Conservation (phyloP, 2,329 filamentous ascomycete species). For the Cryphonectria naterciae region DNA sequence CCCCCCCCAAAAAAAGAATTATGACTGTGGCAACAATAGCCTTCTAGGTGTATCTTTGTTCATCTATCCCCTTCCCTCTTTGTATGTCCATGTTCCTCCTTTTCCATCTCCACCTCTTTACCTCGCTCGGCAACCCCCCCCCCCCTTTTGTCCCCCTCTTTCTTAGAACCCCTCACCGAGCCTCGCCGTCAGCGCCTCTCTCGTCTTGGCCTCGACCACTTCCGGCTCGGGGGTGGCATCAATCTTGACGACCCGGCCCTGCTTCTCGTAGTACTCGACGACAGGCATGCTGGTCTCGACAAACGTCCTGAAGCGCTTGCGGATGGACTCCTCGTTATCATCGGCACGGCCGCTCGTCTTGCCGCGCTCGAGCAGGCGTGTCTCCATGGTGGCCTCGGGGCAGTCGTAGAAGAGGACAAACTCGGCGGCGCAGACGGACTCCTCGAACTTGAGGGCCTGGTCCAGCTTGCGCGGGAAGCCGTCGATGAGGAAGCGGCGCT, state of each 20-base stretch:
- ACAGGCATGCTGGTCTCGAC: conserved; percentile 98
- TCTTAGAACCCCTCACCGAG: conserved; percentile 51
- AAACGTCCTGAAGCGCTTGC: conserved; percentile 94
- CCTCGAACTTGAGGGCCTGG: conserved; percentile 92
- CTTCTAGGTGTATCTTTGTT: conserved; percentile 19
- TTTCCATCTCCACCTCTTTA: background rate
- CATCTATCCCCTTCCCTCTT: background rate
- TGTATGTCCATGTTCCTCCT: conserved; percentile 11
- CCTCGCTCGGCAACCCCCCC: background rate
- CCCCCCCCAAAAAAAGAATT: background rate
- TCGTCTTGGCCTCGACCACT: conserved; percentile 59
- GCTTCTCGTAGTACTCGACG: conserved; percentile 78
- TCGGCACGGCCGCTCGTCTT: conserved; percentile 91
- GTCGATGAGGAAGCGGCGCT: conserved; percentile 75
- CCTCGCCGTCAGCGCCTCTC: conserved; percentile 52
- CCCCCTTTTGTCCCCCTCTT: conserved; percentile 17
- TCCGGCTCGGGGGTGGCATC: conserved; percentile 71
- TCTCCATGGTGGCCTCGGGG: conserved; percentile 85
- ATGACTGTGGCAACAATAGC: conserved; percentile 3
- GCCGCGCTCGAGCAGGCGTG: conserved; percentile 81
- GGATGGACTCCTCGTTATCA: conserved; percentile 93
- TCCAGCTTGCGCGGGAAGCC: conserved; percentile 97
- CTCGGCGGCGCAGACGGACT: conserved; percentile 79
- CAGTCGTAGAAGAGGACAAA: conserved; percentile 96
- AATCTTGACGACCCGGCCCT: conserved; percentile 81